Evolutionary conservation across 345 rosid species (phyloP).

Genomic region (thale cress (Arabidopsis thaliana)): TAIR10.1 NC_003075.7:783501-784000

Average conservation of each 20-base stretch:
- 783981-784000: neutral
- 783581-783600: neutral
- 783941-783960: neutral
- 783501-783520: neutral
- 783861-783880: neutral
- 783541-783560: neutral
- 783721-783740: neutral
- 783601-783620: neutral
- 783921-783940: neutral
- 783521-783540: neutral
- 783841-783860: neutral
- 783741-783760: neutral
- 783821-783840: neutral
- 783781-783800: neutral
- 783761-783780: neutral
- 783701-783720: neutral
- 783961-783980: neutral
- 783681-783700: neutral
- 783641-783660: neutral
- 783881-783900: neutral
- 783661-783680: neutral
- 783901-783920: neutral
- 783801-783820: neutral
- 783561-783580: neutral
- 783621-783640: neutral